phyloP scores from a whole-genome alignment of 768 basidiomycete genomes.

The Ramaria rubella region DNA sequence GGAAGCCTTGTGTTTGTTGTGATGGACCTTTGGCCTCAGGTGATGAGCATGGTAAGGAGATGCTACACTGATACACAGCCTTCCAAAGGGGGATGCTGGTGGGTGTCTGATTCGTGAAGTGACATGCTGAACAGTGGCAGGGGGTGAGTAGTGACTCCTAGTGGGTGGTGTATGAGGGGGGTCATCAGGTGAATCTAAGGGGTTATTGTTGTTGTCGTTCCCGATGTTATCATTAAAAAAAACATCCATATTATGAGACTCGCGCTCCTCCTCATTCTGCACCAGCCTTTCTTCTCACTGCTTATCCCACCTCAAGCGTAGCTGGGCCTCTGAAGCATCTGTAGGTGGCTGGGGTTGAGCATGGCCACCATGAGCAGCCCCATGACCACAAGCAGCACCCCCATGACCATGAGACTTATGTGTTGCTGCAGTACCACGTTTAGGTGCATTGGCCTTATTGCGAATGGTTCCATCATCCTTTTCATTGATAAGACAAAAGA shows the following conservation, averaged over 20 bases:
- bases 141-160: too few relatives aligned
- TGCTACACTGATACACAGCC: too few relatives aligned
- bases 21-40: neutral
- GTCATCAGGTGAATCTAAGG: too few relatives aligned
- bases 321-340: neutral
- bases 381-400: too few relatives aligned
- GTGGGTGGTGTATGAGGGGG: neutral
- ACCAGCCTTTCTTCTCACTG: neutral
- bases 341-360: neutral
- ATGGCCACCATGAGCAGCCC: too few relatives aligned
- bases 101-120: too few relatives aligned
- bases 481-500: neutral
- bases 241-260: neutral
- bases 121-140: too few relatives aligned
- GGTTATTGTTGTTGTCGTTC: too few relatives aligned
- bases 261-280: neutral
- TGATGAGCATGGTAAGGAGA: neutral
- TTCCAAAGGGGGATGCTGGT: neutral
- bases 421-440: neutral
- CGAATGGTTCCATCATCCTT: neutral
- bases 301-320: neutral
- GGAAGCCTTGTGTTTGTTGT: neutral
- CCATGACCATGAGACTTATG: too few relatives aligned
- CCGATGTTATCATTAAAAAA: too few relatives aligned
- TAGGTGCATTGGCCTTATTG: too few relatives aligned